Base-by-base conservation (phyloP, 108 stramenopile genomes). In the Nitzschia sp. region DNA sequence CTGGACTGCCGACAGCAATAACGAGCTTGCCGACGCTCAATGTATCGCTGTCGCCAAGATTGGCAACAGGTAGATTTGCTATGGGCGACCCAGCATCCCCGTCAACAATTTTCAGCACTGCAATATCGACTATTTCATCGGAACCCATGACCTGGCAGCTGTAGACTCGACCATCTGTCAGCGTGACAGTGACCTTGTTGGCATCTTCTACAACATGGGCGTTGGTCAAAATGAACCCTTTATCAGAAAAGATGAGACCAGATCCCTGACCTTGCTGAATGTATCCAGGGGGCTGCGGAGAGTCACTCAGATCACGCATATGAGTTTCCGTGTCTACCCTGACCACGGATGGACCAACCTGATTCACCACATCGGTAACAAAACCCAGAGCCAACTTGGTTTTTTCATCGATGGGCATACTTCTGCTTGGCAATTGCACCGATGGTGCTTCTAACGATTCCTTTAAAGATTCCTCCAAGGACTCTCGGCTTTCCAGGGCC, bases 71-170 rank as follows among this genome's bases (percentile, higher is more conserved):
- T 15, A 92, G 69, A 36, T 80, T 59, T 38, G 35, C 4, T 19
- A 31, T 38, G 5, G 23, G 27, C 3, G 55, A 29, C 23, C 28
- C 21, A 35, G 38, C 76, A 2, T 27, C 46, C 17, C 54, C 29
- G 4, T 34, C 31, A 38, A 90, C 38, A 33, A 96, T 90, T 65
- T 90, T 84, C 52, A 96, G 62, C 0, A 96, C 92, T n/a, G 96
- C 96, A 64, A 96, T 83, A 63, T 96, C 96, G 21, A 88, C 83
- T 46, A 96, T 87, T 36, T 93, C 93, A 76, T 96, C 96, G 17
- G 66, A 44, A 19, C 92, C 93, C 55, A 71, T 70, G 27, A 94
- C 80, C 53, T 83, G 66, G n/a, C 91, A 93, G 35, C 55, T 44
- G 50, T 79, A 96, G 21, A 88, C 75, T 38, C 93, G 77, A 1